Evolutionary conservation across 768 basidiomycete species (phyloP).

Genomic region (Suillus subalutaceus): DNA sequence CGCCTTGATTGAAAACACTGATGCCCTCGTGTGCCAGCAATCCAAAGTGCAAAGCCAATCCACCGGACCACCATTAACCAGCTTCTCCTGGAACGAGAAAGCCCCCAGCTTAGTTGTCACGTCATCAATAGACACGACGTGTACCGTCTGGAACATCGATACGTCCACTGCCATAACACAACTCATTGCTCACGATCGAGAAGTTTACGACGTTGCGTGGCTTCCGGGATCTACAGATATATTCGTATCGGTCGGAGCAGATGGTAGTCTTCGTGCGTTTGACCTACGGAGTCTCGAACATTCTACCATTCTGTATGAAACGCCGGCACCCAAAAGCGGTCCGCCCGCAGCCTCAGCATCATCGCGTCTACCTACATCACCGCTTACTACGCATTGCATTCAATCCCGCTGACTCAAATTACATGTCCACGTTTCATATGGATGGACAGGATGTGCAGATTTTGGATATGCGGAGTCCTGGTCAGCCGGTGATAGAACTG

Average conservation of each 20-base stretch:
- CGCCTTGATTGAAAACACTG: slow-evolving; percentile 13
- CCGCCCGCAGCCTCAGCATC: slow-evolving; percentile 61
- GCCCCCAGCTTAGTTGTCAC: slow-evolving; percentile 91
- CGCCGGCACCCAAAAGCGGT: slow-evolving; percentile 75
- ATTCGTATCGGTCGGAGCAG: slow-evolving; percentile 97
- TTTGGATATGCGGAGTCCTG: slow-evolving; percentile 95
- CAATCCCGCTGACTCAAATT: slow-evolving; percentile 90
- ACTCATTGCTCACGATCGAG: slow-evolving; percentile 94
- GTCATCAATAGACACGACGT: slow-evolving; percentile 97
- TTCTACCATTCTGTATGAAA: slow-evolving; percentile 97
- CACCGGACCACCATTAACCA: slow-evolving; percentile 89
- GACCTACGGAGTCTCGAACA: slow-evolving; percentile 96
- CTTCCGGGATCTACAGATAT: slow-evolving; percentile 94
- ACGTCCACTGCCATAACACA: slow-evolving; percentile 93
- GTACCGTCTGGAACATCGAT: slow-evolving; percentile 99
- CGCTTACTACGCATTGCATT: slow-evolving; percentile 87
- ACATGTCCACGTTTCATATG: slow-evolving; percentile 97
- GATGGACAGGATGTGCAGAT: slow-evolving; percentile 90
- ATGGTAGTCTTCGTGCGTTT: slow-evolving; percentile 94
- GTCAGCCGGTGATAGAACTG: slow-evolving; percentile 91
- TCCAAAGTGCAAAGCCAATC: slow-evolving; percentile 87
- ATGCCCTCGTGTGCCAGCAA: slow-evolving; percentile 50
- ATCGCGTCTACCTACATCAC: slow-evolving; percentile 73
- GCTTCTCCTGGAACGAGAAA: slow-evolving; percentile 97
- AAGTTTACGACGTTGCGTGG: slow-evolving; percentile 99